Evolutionary conservation across 1,139 yeast species (phyloP).

Genomic region (Pneumocystis jirovecii): DNA sequence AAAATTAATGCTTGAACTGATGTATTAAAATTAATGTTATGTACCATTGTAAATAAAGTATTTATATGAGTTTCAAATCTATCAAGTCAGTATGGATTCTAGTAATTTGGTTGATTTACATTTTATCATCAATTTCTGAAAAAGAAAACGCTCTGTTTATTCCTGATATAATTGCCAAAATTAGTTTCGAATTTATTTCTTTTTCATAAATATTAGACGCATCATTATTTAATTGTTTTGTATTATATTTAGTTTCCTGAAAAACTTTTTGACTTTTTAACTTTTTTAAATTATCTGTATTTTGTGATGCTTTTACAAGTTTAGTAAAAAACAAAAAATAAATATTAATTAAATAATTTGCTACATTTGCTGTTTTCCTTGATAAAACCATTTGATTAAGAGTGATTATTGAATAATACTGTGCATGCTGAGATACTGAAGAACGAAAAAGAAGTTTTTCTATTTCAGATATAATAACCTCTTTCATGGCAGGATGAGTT

Average conservation of each 20-base stretch:
- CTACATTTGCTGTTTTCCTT: slow-evolving; percentile 56
- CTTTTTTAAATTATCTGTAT: slow-evolving; percentile 26
- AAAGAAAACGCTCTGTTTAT: slow-evolving; percentile 94
- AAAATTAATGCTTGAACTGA: slow-evolving; percentile 82
- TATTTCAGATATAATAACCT: slow-evolving; percentile 60
- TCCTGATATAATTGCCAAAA: slow-evolving; percentile 87
- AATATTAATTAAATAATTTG: slow-evolving; percentile 67
- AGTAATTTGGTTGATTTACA: slow-evolving; percentile 15
- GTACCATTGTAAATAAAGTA: slow-evolving; percentile 78
- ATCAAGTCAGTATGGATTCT: background rate
- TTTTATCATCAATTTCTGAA: slow-evolving; percentile 56
- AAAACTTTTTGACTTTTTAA: slow-evolving; percentile 8
- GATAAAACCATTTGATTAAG: slow-evolving; percentile 85
- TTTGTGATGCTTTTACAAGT: slow-evolving; percentile 54
- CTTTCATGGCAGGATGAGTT: slow-evolving; percentile 92
- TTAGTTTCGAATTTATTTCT: slow-evolving; percentile 74
- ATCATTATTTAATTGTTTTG: slow-evolving; percentile 27
- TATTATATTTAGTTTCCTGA: slow-evolving; percentile 20
- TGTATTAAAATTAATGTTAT: slow-evolving; percentile 86
- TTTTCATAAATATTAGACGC: slow-evolving; percentile 37
- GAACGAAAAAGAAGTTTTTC: slow-evolving; percentile 67
- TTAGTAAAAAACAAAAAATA: slow-evolving; percentile 81
- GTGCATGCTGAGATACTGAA: slow-evolving; percentile 46
- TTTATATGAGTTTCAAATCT: slow-evolving; percentile 60
- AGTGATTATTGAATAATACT: slow-evolving; percentile 75